These are phyloP conservation scores for Syzygium syzygioides DNA, from an alignment of 441 rosid species.

Conservation along the genomic window DNA sequence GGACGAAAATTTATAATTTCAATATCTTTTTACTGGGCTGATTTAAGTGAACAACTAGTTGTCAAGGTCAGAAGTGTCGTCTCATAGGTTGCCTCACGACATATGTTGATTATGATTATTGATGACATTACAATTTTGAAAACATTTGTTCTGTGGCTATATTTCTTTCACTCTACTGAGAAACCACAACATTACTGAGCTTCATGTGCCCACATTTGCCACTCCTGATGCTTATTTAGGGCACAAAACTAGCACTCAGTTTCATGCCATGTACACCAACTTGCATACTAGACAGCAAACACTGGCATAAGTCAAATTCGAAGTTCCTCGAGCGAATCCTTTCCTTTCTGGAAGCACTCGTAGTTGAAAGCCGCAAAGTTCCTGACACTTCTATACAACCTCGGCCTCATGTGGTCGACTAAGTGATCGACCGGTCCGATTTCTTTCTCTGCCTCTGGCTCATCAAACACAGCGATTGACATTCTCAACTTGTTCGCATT, in stretches of 20 bases:
- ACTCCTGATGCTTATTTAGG: not conserved
- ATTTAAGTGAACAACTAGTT: not conserved
- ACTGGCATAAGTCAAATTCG: not conserved
- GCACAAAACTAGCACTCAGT: not conserved
- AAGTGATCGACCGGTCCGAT: constrained; percentile 43
- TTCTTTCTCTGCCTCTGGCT: constrained; percentile 36
- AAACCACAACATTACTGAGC: not conserved
- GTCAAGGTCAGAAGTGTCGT: not conserved
- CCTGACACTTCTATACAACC: constrained; percentile 31
- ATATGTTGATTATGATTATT: not conserved
- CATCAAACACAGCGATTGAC: constrained; percentile 46
- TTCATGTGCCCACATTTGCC: not conserved
- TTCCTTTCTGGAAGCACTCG: constrained; percentile 29
- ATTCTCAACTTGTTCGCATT: constrained; percentile 41
- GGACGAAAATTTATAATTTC: not conserved
- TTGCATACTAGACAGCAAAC: not conserved
- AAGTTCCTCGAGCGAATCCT: not conserved
- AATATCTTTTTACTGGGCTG: not conserved
- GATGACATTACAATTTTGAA: not conserved
- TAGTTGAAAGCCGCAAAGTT: constrained; percentile 21
- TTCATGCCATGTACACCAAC: not conserved
- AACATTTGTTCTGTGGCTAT: not conserved
- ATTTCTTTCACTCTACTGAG: not conserved
- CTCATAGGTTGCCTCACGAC: not conserved
- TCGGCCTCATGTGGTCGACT: constrained; percentile 36